A percentile compares a stretch with the other conserved stretches of the same genome.
These are phyloP conservation scores for Pseudogymnoascus sp. DNA, from an alignment of 2,329 filamentous ascomycete genomes.

Conservation along the genomic window DNA sequence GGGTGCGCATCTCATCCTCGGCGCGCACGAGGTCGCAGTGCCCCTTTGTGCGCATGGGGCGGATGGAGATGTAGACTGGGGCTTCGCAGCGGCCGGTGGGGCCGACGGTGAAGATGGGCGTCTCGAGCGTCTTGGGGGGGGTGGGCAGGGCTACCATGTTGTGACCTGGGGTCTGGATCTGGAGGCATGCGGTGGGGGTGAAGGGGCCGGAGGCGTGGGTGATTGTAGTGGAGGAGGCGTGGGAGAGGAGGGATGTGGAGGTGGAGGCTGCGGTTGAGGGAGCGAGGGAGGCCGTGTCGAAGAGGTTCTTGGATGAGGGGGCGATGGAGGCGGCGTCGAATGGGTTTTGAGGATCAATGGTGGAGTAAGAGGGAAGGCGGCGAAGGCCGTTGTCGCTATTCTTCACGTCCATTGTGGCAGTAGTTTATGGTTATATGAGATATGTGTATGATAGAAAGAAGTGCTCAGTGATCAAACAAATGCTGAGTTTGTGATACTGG, in stretches of 20 bases:
- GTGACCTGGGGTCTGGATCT: constrained; percentile 43
- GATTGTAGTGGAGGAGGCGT: constrained; percentile 11
- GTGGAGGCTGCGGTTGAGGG: not conserved
- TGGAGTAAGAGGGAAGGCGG: not conserved
- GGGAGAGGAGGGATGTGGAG: not conserved
- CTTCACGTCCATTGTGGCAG: not conserved
- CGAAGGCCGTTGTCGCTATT: not conserved
- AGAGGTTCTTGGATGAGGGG: not conserved
- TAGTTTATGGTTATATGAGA: not conserved
- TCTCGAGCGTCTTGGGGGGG: constrained; percentile 32
- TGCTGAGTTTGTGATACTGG: not conserved
- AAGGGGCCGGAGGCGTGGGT: constrained; percentile 27
- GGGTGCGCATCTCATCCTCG: constrained; percentile 28
- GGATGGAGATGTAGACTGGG: constrained; percentile 44
- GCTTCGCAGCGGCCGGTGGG: constrained; percentile 29
- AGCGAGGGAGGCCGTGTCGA: constrained; percentile 2
- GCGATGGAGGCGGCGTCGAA: not conserved
- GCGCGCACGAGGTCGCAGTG: constrained; percentile 41
- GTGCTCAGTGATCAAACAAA: not conserved
- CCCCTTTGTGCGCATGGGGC: constrained; percentile 40
- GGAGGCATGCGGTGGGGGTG: constrained; percentile 37
- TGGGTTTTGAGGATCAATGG: not conserved
- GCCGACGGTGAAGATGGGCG: constrained; percentile 38
- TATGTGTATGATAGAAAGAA: not conserved
- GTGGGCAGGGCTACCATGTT: constrained; percentile 36